Base-by-base conservation (phyloP, 2,329 filamentous ascomycete genomes). In the Elsinoe fawcettii region DNA sequence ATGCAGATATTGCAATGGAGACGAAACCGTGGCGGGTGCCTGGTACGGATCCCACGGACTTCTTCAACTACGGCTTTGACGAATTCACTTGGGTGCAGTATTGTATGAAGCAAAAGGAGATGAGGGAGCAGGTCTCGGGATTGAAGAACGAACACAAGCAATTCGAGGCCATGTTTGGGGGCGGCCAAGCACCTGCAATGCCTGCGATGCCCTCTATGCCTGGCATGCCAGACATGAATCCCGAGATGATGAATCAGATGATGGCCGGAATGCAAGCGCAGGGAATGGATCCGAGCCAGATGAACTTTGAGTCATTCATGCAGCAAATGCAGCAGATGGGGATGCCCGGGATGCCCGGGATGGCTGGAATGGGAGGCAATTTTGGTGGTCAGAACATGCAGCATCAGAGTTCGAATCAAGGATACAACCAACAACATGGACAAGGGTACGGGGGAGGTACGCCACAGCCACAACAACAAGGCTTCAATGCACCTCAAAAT, bases 41-140 rank as follows among this genome's bases (percentile, higher is more conserved):
- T 0, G 93, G 93, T 47, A 91, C 92, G 9, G 93, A 99, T 67
- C 83, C 96, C 56, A 93, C 88, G 59, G 93, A 99, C 70, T 97
- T 95, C 74, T 97, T 97, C 81, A 97, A 97, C 76, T 97, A 97
- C 73, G 92, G 92, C 59, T 97, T 97, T 68, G 92, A 97, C 73
- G 92, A 97, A 72, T 97, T 96, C 72, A 96, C 91, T 1, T 99
- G 93, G 93, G 88, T 91, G 5, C 82, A 91, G 56, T 99, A 99
- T 70, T 90, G 91, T 30, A 78, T 90, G 59, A 95, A 95, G 67
- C 93, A 97, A 70, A 85, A 93, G 63, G 78, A 77, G 22, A 79
- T 96, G 66, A 82, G 87, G 16, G 83, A 83, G 63, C 88, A 92
- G 64, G 89, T 90, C 63, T 82, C 82, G 58, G 57, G 46, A 9